Base-by-base conservation (phyloP, 2,329 filamentous ascomycete genomes). In the Geosmithia flava region DNA sequence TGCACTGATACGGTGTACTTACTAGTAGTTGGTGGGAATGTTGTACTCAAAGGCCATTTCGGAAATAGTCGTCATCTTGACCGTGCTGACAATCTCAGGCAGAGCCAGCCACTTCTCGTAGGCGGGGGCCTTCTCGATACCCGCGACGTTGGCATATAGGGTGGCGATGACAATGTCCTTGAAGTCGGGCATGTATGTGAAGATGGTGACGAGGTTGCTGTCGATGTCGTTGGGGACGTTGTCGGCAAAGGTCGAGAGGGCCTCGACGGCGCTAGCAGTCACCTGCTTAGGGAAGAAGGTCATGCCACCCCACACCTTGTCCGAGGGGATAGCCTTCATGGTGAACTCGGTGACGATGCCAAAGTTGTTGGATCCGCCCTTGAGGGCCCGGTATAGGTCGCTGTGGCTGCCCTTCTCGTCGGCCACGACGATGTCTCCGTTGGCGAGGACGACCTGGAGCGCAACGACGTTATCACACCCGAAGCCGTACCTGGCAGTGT, bases 381-480 rank as follows among this genome's bases (percentile, higher is more conserved):
- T 51, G 19, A 55, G 48, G 1, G 48, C 53, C 10, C 19, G 42
- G 23, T 19, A 57, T 50, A 52, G 49, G 23, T 52, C 49, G 4
- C 27, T 16, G 37, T 52, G 40, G 3, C 19, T 8, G 10, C 43
- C 7, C 47, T 45, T 30, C 7, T 50, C 48, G 40, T 64, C 68
- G 1, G 67, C 72, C 3, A 63, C 61, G 37, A 75, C 59, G 19
- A 77, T 62, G 2, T 54, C 50, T 0, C 74, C 73, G 29, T 63
- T 60, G 0, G 69, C 66, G 1, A 75, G 65, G 2, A 79, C 73
- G 10, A 78, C 62, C 53, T 75, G 63, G 46, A 63, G 74, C 19
- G 61, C 63, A 20, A 57, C 53, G 13, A 74, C 64, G 11, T 64
- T 69, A 55, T 75, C 72, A 51, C 68, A 72, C 7, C 63, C 68